Percentiles rank a stretch among this genome's conserved stretches.
These are phyloP conservation scores for Phytophthora megakarya DNA, from an alignment of 352 stramenopile species.

Conservation along the genomic window DNA sequence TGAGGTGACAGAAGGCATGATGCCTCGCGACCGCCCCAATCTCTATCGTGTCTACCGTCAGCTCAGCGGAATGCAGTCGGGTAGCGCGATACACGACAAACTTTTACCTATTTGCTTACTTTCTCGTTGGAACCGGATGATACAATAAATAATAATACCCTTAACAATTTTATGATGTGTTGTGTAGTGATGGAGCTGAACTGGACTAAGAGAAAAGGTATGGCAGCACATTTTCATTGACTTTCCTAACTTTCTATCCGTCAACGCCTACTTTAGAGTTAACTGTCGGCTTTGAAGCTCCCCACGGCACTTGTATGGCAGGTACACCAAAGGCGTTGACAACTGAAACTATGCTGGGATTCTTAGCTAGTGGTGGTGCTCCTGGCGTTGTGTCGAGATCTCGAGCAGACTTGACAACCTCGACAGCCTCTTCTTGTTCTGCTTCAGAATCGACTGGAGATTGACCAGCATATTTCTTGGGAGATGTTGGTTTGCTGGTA, in stretches of 20 bases:
- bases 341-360: slow-evolving; percentile 6
- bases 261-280: slow-evolving; percentile 36
- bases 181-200: slow-evolving; percentile 8
- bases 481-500: slow-evolving; percentile 15
- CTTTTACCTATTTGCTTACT: slow-evolving; percentile 32
- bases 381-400: slow-evolving; percentile 36
- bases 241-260: slow-evolving; percentile 26
- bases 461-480: slow-evolving; percentile 26
- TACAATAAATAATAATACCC: slow-evolving; percentile 48
- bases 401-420: slow-evolving; percentile 46
- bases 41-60: slow-evolving; percentile 23
- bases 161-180: slow-evolving; percentile 17
- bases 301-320: slow-evolving; percentile 19
- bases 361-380: neutral
- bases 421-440: slow-evolving; percentile 40
- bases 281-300: slow-evolving; percentile 7
- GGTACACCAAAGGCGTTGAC: slow-evolving; percentile 23
- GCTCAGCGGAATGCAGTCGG: slow-evolving; percentile 39
- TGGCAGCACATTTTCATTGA: slow-evolving; percentile 5
- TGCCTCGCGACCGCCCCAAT: slow-evolving; percentile 14
- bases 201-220: neutral
- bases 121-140: slow-evolving; percentile 28
- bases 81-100: slow-evolving; percentile 29
- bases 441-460: slow-evolving; percentile 17
- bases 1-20: slow-evolving; percentile 35